Evolutionary conservation across 2,329 filamentous ascomycete genomes (phyloP).

Genomic region (Colletotrichum navitas): DNA sequence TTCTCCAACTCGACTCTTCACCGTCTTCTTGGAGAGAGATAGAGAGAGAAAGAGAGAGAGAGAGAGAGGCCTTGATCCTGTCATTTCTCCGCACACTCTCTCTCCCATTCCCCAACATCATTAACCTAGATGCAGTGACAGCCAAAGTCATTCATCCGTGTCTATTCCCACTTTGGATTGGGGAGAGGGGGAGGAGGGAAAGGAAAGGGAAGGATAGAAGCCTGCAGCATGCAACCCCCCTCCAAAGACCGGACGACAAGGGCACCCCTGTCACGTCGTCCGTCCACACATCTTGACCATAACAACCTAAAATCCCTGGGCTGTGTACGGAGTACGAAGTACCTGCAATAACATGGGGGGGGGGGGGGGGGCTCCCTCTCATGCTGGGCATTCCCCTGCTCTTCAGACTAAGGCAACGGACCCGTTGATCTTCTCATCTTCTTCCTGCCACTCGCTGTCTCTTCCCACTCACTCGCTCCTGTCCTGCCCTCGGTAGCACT

Average conservation of each 20-base stretch:
- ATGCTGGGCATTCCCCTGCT: conserved; percentile 30
- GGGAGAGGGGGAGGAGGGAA: not conserved
- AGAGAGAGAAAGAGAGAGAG: conserved; percentile 17
- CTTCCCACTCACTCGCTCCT: conserved; percentile 34
- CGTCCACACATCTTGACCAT: conserved; percentile 37
- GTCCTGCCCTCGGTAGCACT: conserved; percentile 20
- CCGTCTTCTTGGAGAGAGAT: conserved; percentile 5
- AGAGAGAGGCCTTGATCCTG: not conserved
- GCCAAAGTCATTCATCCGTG: conserved; percentile 6
- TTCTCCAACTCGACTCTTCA: conserved; percentile 14
- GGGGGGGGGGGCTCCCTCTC: conserved; percentile 16
- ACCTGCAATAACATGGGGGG: conserved; percentile 33
- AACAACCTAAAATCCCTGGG: conserved; percentile 40
- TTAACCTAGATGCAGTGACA: conserved; percentile 4
- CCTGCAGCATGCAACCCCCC: conserved; percentile 32
- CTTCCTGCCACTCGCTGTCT: conserved; percentile 36
- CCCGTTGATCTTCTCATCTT: conserved; percentile 43
- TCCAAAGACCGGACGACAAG: conserved; percentile 31
- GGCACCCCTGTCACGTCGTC: conserved; percentile 35
- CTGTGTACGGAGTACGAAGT: not conserved
- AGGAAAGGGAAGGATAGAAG: conserved; percentile 6
- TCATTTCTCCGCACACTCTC: conserved; percentile 27
- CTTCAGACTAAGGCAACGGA: conserved; percentile 35
- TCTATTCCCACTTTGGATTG: conserved; percentile 4
- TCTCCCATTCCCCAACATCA: conserved; percentile 33